Percentiles rank a stretch among this genome's conserved stretches.
phyloP scores from a whole-genome alignment of 2,329 filamentous ascomycete species.

The Scytalidium sp. region DNA sequence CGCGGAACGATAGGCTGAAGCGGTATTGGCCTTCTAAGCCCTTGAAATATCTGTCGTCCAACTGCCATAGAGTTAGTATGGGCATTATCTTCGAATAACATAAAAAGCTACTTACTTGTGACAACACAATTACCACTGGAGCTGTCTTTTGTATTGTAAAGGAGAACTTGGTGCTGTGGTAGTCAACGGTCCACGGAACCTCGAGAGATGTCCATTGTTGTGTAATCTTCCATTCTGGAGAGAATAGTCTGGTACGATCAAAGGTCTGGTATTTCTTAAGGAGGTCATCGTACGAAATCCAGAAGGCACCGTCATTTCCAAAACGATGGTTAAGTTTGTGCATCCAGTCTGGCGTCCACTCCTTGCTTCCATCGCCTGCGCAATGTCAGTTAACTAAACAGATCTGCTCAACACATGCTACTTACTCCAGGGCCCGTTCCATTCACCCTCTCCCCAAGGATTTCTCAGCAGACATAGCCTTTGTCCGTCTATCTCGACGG shows the following conservation, averaged over 20 bases:
- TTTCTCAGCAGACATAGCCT: conserved; percentile 51
- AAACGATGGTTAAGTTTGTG: conserved; percentile 58
- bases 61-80: conserved; percentile 37
- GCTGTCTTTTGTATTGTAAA: conserved; percentile 53
- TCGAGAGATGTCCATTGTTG: conserved; percentile 59
- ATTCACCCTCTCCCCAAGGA: conserved; percentile 58
- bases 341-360: conserved; percentile 59
- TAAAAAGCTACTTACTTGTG: conserved; percentile 48
- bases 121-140: conserved; percentile 56
- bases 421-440: conserved; percentile 52
- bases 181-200: conserved; percentile 58
- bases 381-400: conserved; percentile 2
- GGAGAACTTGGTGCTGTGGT: conserved; percentile 58
- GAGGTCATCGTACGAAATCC: conserved; percentile 61
- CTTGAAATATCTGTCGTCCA: conserved; percentile 60
- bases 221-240: conserved; percentile 55
- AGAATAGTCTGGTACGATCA: conserved; percentile 60
- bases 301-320: conserved; percentile 60
- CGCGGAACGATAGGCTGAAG: conserved; percentile 42
- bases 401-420: neutral
- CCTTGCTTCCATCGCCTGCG: conserved; percentile 50
- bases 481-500: conserved; percentile 48
- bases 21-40: conserved; percentile 57
- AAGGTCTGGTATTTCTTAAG: conserved; percentile 58
- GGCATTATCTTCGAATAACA: neutral